Percentiles rank a stretch among this genome's conserved stretches.
These are phyloP conservation scores for Begonia masoniana DNA, from an alignment of 306 rosid genomes.

Conservation along the genomic window DNA sequence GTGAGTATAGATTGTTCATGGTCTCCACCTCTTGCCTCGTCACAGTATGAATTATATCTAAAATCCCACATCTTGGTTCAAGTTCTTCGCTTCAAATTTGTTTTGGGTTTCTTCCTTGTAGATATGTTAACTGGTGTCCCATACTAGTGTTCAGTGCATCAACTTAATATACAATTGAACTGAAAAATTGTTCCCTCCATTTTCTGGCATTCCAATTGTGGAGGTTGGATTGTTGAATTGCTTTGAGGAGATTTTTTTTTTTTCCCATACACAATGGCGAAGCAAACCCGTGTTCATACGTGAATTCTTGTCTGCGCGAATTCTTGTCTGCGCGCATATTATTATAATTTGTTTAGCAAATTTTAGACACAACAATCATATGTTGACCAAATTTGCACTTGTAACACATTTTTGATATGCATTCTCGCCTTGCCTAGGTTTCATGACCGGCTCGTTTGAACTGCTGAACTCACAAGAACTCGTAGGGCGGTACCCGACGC, in stretches of 20 bases:
- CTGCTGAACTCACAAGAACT: no score
- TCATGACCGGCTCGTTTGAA: no score
- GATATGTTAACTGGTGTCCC: conserved; percentile 29
- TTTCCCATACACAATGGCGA: neutral
- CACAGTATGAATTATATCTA: conserved; percentile 20
- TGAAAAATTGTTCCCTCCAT: conserved; percentile 9
- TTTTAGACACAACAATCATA: no score
- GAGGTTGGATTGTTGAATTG: conserved; percentile 8
- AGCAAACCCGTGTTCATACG: conserved; percentile 5
- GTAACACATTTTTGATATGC: no score
- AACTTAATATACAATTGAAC: conserved; percentile 18
- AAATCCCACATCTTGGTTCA: conserved; percentile 21
- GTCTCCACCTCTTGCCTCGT: conserved; percentile 25
- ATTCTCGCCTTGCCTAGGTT: no score
- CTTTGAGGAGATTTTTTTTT: neutral
- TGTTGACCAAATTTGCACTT: no score
- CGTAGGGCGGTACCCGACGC: no score
- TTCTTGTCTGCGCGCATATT: no score
- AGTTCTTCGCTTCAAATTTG: conserved; percentile 15
- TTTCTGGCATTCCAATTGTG: conserved; percentile 1
- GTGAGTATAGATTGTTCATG: conserved; percentile 32
- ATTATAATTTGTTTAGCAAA: no score
- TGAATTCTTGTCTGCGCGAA: neutral
- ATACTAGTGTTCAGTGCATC: conserved; percentile 21
- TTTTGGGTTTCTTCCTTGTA: conserved; percentile 26